These are phyloP conservation scores for Coffea humblotiana DNA, from an alignment of 305 asterid genomes.

Conservation along the genomic window DNA sequence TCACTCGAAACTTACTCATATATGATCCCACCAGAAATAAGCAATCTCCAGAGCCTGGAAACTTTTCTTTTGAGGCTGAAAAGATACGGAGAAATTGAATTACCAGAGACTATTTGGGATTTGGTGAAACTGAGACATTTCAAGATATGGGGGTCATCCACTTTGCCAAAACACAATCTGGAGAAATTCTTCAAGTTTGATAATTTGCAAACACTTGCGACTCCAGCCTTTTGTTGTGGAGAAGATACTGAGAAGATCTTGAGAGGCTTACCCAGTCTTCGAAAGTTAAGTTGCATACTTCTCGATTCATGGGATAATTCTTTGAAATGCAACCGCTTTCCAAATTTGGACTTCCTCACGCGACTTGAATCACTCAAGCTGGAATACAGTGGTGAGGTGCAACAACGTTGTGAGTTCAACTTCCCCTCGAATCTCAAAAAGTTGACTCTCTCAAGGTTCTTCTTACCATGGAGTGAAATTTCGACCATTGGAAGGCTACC, in stretches of 20 bases:
- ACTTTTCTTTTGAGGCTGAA: not conserved
- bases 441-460: not conserved
- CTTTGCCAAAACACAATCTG: not conserved
- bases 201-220: not conserved
- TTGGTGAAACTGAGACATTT: not conserved
- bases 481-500: not conserved
- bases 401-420: not conserved
- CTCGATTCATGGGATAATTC: conserved; percentile 3
- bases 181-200: not conserved
- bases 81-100: not conserved
- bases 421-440: not conserved
- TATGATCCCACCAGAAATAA: not conserved
- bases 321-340: not conserved
- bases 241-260: not conserved
- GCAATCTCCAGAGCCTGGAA: not conserved
- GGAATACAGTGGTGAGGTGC: not conserved
- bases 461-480: not conserved
- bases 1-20: not conserved
- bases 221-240: not conserved
- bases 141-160: not conserved
- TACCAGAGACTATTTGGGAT: not conserved
- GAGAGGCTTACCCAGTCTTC: not conserved
- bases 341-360: not conserved
- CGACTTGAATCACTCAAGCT: conserved; percentile 9
- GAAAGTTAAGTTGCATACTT: not conserved